Evolutionary conservation across 2,329 filamentous ascomycete genomes (phyloP), one percentile per base, ranked within the genome.

Genomic region (Epichloe amarillans): DNA sequence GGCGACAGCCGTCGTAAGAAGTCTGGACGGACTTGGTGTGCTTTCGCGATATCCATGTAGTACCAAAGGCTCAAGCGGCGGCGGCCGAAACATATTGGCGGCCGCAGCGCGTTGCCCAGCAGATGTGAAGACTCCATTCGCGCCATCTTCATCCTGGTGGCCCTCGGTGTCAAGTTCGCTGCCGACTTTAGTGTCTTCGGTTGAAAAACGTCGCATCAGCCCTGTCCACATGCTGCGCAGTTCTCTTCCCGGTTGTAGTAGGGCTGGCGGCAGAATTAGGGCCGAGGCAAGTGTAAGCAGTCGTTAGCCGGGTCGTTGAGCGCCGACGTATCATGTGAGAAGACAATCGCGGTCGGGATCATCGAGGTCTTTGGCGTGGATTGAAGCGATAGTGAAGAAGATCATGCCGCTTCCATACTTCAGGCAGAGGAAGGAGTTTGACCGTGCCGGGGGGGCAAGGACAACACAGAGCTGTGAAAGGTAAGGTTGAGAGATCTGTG

Each of bases 21-120:
- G 72, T 57, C 80, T 77, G 45, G 80, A 82, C 37, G 73, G 75
- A 17, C 69, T 59, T 17, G 74, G 69, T 3, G 84, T 88, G 59
- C 74, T 75, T 1, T 72, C 69, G 52, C 74, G 72, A 66, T 83
- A 88, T 38, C 86, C 86, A 21, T 72, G 68, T 37, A 97, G 75
- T 4, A 76, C 72, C 21, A 97, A 69, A 0, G 91, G 88, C 51
- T 91, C 90, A 47, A 97, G 78, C 0, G 90, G 90, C 11, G 91
- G 91, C 1, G 89, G 88, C 58, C 89, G 85, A 65, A 95, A 89
- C 2, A 88, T 89, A 12, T 85, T 89, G 6, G 79, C 50, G 6
- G 41, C 37, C 26, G 40, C 43, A 12, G 36, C 76, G 49, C 77
- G 81, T 56, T 86, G 80, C 40, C 56, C 58, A 17, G 60, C 49